Base-by-base conservation (phyloP, 371 early-diverging fungal species). In the Globomyces sp. region DNA sequence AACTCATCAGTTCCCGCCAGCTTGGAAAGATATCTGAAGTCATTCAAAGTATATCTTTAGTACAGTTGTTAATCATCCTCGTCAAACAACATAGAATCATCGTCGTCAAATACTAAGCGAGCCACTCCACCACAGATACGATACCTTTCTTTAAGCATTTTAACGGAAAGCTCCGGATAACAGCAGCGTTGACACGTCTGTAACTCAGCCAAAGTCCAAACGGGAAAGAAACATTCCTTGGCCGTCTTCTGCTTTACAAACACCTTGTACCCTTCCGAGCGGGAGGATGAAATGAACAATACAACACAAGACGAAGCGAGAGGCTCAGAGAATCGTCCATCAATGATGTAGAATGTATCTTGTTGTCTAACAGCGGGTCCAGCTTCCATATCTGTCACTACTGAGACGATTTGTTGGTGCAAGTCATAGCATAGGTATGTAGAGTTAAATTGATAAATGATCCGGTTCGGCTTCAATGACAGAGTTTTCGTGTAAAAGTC, bases 311-410 rank as follows among this genome's bases (percentile, higher is more conserved):
- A 61, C 1, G 71, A 71, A 6, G 37, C 4, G 0, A 36, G 64
- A 4, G 71, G 71, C 43, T 73, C 57, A 24, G 74, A 72, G 6
- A 4, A 37, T 36, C 68, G 68, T 67, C 71, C 71, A 73, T 71
- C 71, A 71, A 71, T 73, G 40, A 71, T 43, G 71, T 71, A 71
- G 52, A 71, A 58, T 3, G 74, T 71, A 39, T 73, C 71, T 73
- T 53, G 58, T 40, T 71, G 24, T 43, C 71, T 49, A 24, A 71
- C 71, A 1, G 68, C 6, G 1, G 3, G 45, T 11, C n/a, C 72
- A n/a, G 45, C 55, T 42, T 71, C 58, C 46, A 72, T 34, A 36
- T 41, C 46, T 43, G 24, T 5, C 1, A 41, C 13, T n/a, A 13
- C 57, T 57, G 36, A 8, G 5, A 57, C 57, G 36, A 36, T 57